These are phyloP conservation scores for Capsella bursapastoris DNA, from an alignment of 345 rosid genomes.

Conservation along the genomic window DNA sequence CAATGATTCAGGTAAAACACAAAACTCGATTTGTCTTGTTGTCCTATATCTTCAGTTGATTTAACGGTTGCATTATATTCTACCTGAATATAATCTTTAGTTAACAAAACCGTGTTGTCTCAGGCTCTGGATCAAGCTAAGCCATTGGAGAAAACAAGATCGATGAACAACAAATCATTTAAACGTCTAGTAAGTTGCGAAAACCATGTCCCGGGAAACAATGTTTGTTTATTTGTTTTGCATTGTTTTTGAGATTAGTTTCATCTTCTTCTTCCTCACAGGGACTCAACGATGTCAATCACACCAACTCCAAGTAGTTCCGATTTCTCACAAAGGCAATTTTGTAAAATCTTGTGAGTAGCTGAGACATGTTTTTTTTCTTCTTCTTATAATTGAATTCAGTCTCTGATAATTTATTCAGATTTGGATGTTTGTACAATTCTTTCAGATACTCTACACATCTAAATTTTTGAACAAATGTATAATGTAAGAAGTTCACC, in stretches of 20 bases:
- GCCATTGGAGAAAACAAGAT: conserved; percentile 55
- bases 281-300: conserved; percentile 53
- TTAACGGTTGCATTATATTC: not conserved
- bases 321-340: conserved; percentile 29
- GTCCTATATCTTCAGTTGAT: not conserved
- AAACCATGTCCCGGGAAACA: not conserved
- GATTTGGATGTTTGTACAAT: conserved; percentile 21
- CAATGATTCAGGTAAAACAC: conserved; percentile 75
- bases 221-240: not conserved
- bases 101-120: conserved; percentile 11
- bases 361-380: conserved; percentile 24
- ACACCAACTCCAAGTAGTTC: conserved; percentile 51
- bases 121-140: conserved; percentile 74
- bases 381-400: not conserved
- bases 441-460: conserved; percentile 25
- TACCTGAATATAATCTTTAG: conserved; percentile 4
- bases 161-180: conserved; percentile 60
- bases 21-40: not conserved
- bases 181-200: conserved; percentile 60
- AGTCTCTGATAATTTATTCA: conserved; percentile 8
- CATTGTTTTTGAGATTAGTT: conserved; percentile 11
- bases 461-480: conserved; percentile 29
- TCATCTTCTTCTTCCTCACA: conserved; percentile 31
- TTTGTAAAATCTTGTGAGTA: conserved; percentile 40
- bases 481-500: conserved; percentile 15